Base-by-base conservation (phyloP, 2,329 filamentous ascomycete genomes). In the Apiospora malaysiana region DNA sequence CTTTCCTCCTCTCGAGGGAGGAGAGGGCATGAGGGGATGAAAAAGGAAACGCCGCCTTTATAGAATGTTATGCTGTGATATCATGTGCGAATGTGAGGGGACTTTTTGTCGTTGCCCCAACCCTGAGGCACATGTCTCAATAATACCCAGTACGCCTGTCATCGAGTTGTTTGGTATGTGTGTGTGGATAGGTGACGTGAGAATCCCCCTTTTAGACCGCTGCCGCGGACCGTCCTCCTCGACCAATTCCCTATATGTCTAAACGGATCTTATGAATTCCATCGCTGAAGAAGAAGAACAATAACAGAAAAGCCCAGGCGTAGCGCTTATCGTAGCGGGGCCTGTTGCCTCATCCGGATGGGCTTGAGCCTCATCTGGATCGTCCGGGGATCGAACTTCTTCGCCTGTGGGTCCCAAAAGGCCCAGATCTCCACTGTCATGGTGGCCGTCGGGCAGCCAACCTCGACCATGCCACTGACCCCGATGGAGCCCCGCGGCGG, bases 351-450 rank as follows among this genome's bases (percentile, higher is more conserved):
- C 27, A 63, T 37, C 56, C 56, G 21, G 8, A 66, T 66, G 10
- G 37, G 37, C 65, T 46, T 66, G n/a, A 66, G 65, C n/a, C 8
- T 66, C 65, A 66, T 66, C n/a, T 66, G 37, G 7, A 46, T 66
- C 40, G 37, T 43, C 43, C 10, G 10, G 4, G 43, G 7, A 70
- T 87, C 82, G 68, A 83, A 88, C 65, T 79, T 81, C 72, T 83
- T 82, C 51, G 83, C 84, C 77, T 88, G 86, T 1, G 89, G 88
- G 75, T 91, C 84, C 78, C 87, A 91, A 78, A 85, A 88, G 1
- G 83, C 86, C 14, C 79, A 71, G 2, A 88, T 87, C 71, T 89
- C 86, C 16, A 90, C 80, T 2, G 84, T 83, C 70, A 90, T 76
- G 68, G 81, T 81, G 0, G 84, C 83, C 27, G 79, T 83, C 1